These are phyloP conservation scores for Amaranthus tricolor DNA, from an alignment of 179 eudicot species.

Conservation along the genomic window DNA sequence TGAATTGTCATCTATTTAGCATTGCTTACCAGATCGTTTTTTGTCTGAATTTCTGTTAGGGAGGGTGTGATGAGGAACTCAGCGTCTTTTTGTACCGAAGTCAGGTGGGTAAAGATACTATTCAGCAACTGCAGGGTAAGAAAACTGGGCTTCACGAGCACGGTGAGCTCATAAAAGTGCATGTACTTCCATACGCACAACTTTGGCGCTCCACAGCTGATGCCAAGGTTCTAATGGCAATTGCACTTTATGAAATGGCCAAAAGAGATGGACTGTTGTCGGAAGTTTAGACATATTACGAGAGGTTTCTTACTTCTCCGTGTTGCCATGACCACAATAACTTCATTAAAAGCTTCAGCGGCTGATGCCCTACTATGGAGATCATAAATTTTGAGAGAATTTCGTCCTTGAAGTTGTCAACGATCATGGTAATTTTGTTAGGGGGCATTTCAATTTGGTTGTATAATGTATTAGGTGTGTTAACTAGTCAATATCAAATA, in stretches of 20 bases:
- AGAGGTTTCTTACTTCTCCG: background rate
- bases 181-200: constrained; percentile 65
- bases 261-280: constrained; percentile 63
- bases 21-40: background rate
- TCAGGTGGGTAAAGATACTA: constrained; percentile 52
- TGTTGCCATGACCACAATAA: background rate
- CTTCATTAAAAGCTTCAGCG: no score
- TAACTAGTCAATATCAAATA: no score
- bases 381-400: no score
- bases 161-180: constrained; percentile 87
- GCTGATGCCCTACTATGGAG: no score
- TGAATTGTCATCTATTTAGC: background rate
- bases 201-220: constrained; percentile 91
- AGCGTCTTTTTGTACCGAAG: constrained; percentile 71
- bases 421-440: no score
- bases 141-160: constrained; percentile 81
- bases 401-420: no score
- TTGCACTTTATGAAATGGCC: constrained; percentile 93
- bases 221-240: constrained; percentile 84
- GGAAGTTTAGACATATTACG: background rate
- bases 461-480: no score
- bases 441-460: no score
- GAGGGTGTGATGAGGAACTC: constrained; percentile 89
- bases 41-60: constrained; percentile 37
- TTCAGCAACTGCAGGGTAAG: constrained; percentile 72